phyloP scores from a whole-genome alignment of 2,329 filamentous ascomycete genomes.

The Dichotomopilus funicola region DNA sequence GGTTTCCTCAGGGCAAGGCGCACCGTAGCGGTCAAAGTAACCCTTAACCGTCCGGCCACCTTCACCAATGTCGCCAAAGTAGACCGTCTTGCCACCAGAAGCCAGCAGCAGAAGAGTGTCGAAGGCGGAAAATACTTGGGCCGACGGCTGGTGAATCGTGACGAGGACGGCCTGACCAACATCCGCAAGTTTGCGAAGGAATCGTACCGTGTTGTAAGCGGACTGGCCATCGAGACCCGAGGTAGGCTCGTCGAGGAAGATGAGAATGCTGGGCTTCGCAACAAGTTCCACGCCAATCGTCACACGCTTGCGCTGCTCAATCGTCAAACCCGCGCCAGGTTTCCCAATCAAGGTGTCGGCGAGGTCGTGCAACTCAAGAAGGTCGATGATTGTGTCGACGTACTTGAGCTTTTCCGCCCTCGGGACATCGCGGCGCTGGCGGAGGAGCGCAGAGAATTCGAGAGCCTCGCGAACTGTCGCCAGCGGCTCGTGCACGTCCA shows the following conservation, averaged over 20 bases:
- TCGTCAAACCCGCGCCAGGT: slow-evolving; percentile 46
- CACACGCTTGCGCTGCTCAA: slow-evolving; percentile 48
- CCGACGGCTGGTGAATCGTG: slow-evolving; percentile 66
- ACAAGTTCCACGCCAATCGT: slow-evolving; percentile 58
- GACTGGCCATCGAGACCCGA: slow-evolving; percentile 63
- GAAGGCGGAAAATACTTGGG: slow-evolving; percentile 59
- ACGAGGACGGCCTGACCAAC: slow-evolving; percentile 61
- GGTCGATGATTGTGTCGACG: slow-evolving; percentile 70
- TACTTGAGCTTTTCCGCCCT: slow-evolving; percentile 66
- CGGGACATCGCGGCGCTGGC: slow-evolving; percentile 60
- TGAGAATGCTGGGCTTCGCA: slow-evolving; percentile 52
- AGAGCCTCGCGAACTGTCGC: slow-evolving; percentile 72
- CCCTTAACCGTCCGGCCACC: slow-evolving; percentile 45
- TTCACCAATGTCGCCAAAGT: slow-evolving; percentile 56
- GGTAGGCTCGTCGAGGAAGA: slow-evolving; percentile 58
- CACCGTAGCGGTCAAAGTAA: slow-evolving; percentile 63
- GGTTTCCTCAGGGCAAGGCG: slow-evolving; percentile 51
- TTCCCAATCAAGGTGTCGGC: slow-evolving; percentile 42
- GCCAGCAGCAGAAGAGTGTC: slow-evolving; percentile 59
- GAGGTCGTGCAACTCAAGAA: slow-evolving; percentile 44
- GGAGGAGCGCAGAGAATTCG: slow-evolving; percentile 65
- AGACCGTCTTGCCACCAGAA: slow-evolving; percentile 59
- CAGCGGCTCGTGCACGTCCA: slow-evolving; percentile 68
- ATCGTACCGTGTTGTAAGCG: slow-evolving; percentile 58
- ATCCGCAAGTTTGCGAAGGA: slow-evolving; percentile 59